phyloP scores from a whole-genome alignment of 1,284 basidiomycete genomes.

The Sparassis latifolia region DNA sequence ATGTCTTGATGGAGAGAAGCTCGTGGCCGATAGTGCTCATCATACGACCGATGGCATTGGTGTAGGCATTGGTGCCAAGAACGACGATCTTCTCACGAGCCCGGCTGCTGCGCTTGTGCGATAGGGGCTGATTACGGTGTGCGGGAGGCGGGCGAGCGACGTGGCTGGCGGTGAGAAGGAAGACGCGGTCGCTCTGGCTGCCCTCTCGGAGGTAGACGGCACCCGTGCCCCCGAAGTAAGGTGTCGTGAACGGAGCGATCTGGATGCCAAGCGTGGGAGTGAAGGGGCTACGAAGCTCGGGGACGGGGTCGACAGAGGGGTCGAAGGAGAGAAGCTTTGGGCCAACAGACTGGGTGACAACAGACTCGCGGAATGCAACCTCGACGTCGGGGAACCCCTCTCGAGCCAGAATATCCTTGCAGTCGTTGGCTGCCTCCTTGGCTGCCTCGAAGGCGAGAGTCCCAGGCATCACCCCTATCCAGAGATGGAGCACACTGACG shows the following conservation, averaged over 20 bases:
- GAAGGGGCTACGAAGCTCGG: constrained; percentile 28
- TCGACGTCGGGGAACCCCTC: constrained; percentile 15
- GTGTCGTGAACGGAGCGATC: constrained; percentile 11
- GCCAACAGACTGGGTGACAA: constrained; percentile 12
- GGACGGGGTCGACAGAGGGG: constrained; percentile 23
- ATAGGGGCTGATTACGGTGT: background rate
- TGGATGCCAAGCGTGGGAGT: constrained; percentile 29
- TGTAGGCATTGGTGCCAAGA: background rate
- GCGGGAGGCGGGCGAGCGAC: background rate
- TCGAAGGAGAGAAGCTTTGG: constrained; percentile 27
- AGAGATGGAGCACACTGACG: constrained; percentile 16
- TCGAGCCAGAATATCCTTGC: constrained; percentile 12
- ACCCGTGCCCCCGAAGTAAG: background rate
- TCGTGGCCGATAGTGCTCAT: constrained; percentile 6
- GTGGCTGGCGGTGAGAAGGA: background rate
- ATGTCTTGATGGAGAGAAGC: background rate
- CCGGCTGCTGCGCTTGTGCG: background rate
- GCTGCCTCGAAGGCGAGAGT: background rate
- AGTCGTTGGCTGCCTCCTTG: background rate
- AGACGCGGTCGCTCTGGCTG: background rate
- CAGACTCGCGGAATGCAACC: background rate
- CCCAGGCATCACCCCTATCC: constrained; percentile 20
- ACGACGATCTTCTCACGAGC: background rate
- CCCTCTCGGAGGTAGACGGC: background rate
- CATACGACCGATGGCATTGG: constrained; percentile 1